Base-by-base conservation (phyloP, 2,329 filamentous ascomycete species). In the Gremmenia infestans region DNA sequence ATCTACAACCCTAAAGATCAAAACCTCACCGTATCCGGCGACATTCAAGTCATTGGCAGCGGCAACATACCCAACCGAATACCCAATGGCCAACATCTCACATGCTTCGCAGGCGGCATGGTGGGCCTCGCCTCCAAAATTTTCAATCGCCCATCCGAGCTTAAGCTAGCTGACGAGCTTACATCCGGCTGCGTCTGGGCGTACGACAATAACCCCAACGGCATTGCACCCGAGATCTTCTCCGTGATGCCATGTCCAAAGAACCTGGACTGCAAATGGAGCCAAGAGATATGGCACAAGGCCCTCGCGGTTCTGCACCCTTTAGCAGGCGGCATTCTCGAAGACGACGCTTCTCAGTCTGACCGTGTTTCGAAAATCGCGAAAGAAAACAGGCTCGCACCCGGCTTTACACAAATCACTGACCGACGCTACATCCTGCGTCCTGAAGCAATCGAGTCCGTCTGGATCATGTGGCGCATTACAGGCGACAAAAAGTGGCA, bases 41-140 rank as follows among this genome's bases (percentile, higher is more conserved):
- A 78, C 58, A 71, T 73, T 12, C 66, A 68, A 12, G 64, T 73
- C 7, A 17, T 19, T 22, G n/a, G 12, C 15, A 0, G 5, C 17
- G 63, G 63, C 4, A 65, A 65, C 6, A 0, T 70, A 70, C 51
- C 72, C 76, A 14, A 79, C 8, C 55, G 63, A 28, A 56, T 60
- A 69, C 62, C 66, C 46, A 73, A 59, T 40, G 73, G 77, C 11
- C 81, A 89, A 61, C 88, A 91, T 70, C 75, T 91, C 1, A 81
- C 81, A 1, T 91, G 88, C 70, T 91, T 89, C 66, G 75, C 81
- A 3, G 87, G 87, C 6, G 88, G 86, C 9, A 85, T 87, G 75
- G 85, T 88, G 47, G 87, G 77, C 1, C 77, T 91, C 37, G 85
- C 81, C 1, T 83, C 86, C 1, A 81, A 79, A 57, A 73, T 90